Conservation (phyloP, 192 early-diverging fungal genomes). For the Umbelopsis sp. region DNA sequence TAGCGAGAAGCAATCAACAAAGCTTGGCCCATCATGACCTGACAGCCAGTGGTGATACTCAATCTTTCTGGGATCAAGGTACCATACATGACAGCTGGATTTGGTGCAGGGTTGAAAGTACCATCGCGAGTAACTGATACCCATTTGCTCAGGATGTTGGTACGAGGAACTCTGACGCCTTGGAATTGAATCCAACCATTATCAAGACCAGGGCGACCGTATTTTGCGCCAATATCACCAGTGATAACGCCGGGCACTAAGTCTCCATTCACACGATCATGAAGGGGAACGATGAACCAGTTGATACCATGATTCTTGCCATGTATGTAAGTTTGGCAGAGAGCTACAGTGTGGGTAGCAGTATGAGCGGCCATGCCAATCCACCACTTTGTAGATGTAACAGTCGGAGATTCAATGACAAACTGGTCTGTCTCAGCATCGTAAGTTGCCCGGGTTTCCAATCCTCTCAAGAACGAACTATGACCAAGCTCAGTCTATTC, state of each 20-base stretch:
- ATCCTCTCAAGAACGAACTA: conserved; percentile 58
- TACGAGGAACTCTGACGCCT: conserved; percentile 54
- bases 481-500: conserved; percentile 65
- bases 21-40: conserved; percentile 46
- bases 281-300: conserved; percentile 68
- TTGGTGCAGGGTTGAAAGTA: conserved; percentile 51
- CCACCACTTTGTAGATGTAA: conserved; percentile 69
- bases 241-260: conserved; percentile 52
- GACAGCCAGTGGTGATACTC: conserved; percentile 42
- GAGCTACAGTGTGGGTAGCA: conserved; percentile 65
- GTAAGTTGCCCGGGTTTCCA: conserved; percentile 69
- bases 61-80: conserved; percentile 69
- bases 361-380: conserved; percentile 67
- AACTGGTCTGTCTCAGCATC: conserved; percentile 58
- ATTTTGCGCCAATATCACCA: conserved; percentile 66
- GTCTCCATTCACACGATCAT: conserved; percentile 50
- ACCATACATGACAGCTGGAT: conserved; percentile 59
- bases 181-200: conserved; percentile 73
- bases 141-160: conserved; percentile 62
- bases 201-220: conserved; percentile 60
- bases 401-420: conserved; percentile 60
- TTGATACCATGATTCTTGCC: conserved; percentile 60
- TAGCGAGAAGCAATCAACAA: conserved; percentile 62
- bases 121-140: conserved; percentile 54
- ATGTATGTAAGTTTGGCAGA: conserved; percentile 62